Evolutionary conservation across 2,329 filamentous ascomycete species (phyloP).

Genomic region (Penicillium sp.): DNA sequence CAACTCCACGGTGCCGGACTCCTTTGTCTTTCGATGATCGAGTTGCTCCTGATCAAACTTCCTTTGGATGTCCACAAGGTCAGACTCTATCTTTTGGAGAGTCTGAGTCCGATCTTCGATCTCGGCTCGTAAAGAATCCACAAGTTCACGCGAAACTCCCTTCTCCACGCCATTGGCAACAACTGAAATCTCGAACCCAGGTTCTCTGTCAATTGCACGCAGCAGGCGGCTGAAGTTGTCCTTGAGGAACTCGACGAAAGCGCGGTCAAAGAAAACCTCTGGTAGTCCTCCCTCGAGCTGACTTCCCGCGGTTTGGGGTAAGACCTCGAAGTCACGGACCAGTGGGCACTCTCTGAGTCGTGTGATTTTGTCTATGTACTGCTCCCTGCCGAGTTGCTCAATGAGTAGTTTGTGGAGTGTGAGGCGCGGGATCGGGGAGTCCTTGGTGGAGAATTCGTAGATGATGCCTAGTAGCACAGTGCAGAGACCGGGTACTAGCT

Average conservation of each 20-base stretch:
- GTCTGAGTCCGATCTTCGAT: slow-evolving; percentile 70
- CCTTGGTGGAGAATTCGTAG: slow-evolving; percentile 97
- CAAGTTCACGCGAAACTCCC: slow-evolving; percentile 88
- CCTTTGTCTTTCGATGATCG: slow-evolving; percentile 68
- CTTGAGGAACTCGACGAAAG: slow-evolving; percentile 91
- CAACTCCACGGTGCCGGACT: slow-evolving; percentile 58
- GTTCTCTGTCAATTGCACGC: slow-evolving; percentile 86
- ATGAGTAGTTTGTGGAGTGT: slow-evolving; percentile 78
- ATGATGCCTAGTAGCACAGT: slow-evolving; percentile 82
- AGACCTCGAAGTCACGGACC: slow-evolving; percentile 86
- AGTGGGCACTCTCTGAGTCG: slow-evolving; percentile 75
- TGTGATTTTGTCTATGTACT: slow-evolving; percentile 79
- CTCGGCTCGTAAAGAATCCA: slow-evolving; percentile 80
- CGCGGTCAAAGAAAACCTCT: slow-evolving; percentile 80
- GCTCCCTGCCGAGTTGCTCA: slow-evolving; percentile 77
- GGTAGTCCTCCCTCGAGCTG: slow-evolving; percentile 61
- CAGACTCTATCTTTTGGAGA: slow-evolving; percentile 59
- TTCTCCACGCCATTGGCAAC: slow-evolving; percentile 78
- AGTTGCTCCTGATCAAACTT: slow-evolving; percentile 70
- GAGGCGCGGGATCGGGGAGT: slow-evolving; percentile 82
- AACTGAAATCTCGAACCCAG: slow-evolving; percentile 81
- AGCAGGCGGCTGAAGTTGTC: slow-evolving; percentile 88
- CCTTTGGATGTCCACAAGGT: slow-evolving; percentile 57
- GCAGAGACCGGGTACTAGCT: slow-evolving; percentile 77
- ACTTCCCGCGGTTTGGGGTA: slow-evolving; percentile 67